A percentile compares a stretch with the other conserved stretches of the same genome.
phyloP scores from a whole-genome alignment of 2,329 filamentous ascomycete genomes.

The Aspergillus caelatus region DNA sequence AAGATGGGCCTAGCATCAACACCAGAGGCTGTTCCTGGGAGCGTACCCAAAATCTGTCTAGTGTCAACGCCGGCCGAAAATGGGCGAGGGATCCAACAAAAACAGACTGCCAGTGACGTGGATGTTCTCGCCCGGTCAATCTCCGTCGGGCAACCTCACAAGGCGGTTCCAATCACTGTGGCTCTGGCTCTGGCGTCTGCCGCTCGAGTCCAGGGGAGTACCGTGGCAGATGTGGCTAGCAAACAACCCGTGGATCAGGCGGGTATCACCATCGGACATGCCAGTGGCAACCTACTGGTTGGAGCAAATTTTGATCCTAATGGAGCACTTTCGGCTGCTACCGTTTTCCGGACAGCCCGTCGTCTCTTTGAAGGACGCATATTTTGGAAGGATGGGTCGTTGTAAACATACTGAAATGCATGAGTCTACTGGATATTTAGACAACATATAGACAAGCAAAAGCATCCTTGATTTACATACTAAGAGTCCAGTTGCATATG shows the following conservation, averaged over 20 bases:
- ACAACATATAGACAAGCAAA: too few species aligned
- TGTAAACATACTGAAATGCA: too few species aligned
- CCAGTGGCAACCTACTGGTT: slow-evolving; percentile 51
- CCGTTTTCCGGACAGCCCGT: too few species aligned
- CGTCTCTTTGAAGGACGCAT: too few species aligned
- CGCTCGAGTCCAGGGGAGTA: slow-evolving; percentile 47
- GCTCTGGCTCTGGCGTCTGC: slow-evolving; percentile 55
- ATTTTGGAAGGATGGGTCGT: too few species aligned
- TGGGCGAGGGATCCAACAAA: slow-evolving; percentile 22
- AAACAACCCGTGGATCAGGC: slow-evolving; percentile 32
- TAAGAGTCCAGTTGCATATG: too few species aligned
- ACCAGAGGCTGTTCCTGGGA: slow-evolving; percentile 53
- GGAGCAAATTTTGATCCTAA: slow-evolving; percentile 42
- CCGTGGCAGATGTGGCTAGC: slow-evolving; percentile 37
- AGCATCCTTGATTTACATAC: too few species aligned
- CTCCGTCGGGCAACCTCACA: slow-evolving; percentile 49
- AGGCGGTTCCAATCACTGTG: slow-evolving; percentile 59
- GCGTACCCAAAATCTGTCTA: slow-evolving; percentile 65
- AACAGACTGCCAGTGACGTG: too few species aligned
- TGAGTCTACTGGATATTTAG: too few species aligned
- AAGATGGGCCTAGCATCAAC: slow-evolving; percentile 62
- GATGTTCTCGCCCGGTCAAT: too few species aligned
- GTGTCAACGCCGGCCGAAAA: slow-evolving; percentile 41
- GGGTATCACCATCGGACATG: slow-evolving; percentile 48
- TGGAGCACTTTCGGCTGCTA: slow-evolving; percentile 21